Conservation (phyloP, 495 filamentous ascomycete species). For the Hypoxylon rickii region DNA sequence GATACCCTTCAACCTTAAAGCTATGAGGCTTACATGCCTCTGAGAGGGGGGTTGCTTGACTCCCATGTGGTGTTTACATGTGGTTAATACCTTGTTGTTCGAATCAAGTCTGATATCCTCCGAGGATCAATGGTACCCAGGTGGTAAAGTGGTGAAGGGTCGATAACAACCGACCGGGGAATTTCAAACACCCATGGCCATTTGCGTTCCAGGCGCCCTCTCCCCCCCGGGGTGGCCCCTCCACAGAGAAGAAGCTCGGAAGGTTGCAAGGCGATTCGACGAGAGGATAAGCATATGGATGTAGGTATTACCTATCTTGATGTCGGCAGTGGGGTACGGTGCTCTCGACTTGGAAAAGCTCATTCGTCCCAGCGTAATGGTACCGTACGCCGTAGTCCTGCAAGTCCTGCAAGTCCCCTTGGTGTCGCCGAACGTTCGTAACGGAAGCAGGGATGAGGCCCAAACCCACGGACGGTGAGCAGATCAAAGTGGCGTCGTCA, state of each 20-base stretch:
- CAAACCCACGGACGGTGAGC: constrained; percentile 28
- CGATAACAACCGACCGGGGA: constrained; percentile 19
- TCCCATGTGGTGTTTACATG: no score
- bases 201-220: no score
- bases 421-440: constrained; percentile 35
- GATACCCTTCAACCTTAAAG: background rate
- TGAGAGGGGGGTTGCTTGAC: no score
- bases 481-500: constrained; percentile 34
- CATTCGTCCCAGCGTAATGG: constrained; percentile 36
- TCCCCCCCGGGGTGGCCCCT: no score
- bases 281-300: constrained; percentile 9
- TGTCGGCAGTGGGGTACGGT: constrained; percentile 27
- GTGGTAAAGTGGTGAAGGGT: no score
- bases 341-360: constrained; percentile 31
- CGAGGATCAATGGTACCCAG: no score
- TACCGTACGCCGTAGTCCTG: constrained; percentile 28
- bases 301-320: no score
- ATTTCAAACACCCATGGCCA: constrained; percentile 18
- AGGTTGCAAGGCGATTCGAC: constrained; percentile 15
- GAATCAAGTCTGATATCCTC: constrained; percentile 10
- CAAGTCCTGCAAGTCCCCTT: constrained; percentile 35
- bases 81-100: constrained; percentile 23
- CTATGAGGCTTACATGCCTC: background rate
- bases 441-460: constrained; percentile 34
- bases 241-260: no score